A percentile compares a stretch with the other conserved stretches of the same genome.
Evolutionary conservation across 2,329 filamentous ascomycete genomes (phyloP).

Genomic region (Aspergillus aculeatinus): DNA sequence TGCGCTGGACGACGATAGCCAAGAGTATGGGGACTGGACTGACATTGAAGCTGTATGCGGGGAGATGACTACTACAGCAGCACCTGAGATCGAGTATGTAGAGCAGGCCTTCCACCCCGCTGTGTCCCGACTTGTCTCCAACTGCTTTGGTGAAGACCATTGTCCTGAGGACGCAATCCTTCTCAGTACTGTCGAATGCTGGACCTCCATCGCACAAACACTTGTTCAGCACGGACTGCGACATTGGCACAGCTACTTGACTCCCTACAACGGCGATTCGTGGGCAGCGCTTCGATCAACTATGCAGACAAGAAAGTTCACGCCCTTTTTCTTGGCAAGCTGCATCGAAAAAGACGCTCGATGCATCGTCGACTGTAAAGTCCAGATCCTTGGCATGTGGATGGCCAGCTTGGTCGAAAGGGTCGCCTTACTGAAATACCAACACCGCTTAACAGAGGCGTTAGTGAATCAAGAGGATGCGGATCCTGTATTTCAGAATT

Average conservation of each 20-base stretch:
- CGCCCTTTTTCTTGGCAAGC: conserved; percentile 46
- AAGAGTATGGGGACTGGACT: conserved; percentile 62
- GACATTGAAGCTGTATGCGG: conserved; percentile 51
- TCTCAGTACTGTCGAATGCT: conserved; percentile 53
- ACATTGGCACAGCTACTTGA: conserved; percentile 58
- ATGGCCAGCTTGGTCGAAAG: conserved; percentile 58
- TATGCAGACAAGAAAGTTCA: conserved; percentile 49
- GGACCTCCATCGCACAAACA: conserved; percentile 51
- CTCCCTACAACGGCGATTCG: conserved; percentile 53
- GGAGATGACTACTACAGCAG: conserved; percentile 21
- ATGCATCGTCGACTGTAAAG: conserved; percentile 47
- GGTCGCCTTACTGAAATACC: conserved; percentile 61
- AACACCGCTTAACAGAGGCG: conserved; percentile 56
- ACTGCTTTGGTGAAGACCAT: conserved; percentile 60
- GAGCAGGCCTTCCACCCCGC: conserved; percentile 49
- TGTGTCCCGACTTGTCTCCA: conserved; percentile 57
- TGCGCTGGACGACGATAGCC: conserved; percentile 57
- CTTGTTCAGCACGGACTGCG: conserved; percentile 49
- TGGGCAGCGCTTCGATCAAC: conserved; percentile 49
- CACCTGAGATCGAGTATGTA: conserved; percentile 32
- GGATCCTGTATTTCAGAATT: conserved; percentile 55
- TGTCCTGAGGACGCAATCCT: conserved; percentile 56
- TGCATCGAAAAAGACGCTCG: conserved; percentile 44
- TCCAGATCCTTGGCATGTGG: conserved; percentile 54
- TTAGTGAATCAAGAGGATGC: conserved; percentile 50